A percentile compares a stretch with the other conserved stretches of the same genome.
These are phyloP conservation scores for Pichia deserticola DNA, from an alignment of 805 yeast species.

Conservation along the genomic window DNA sequence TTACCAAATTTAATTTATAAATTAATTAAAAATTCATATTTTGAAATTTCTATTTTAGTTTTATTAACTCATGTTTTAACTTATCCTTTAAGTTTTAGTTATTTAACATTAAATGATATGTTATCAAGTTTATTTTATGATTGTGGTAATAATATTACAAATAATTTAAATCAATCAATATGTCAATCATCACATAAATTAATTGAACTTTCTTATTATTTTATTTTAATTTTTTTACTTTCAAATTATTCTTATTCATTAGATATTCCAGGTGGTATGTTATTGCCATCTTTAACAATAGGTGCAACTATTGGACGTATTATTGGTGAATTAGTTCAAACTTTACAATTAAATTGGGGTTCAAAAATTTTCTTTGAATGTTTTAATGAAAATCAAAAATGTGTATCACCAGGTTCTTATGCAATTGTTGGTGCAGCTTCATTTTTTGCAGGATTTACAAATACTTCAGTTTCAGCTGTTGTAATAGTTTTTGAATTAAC, in stretches of 20 bases:
- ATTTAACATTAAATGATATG: conserved; percentile 48
- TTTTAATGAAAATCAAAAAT: conserved; percentile 33
- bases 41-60: conserved; percentile 20
- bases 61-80: conserved; percentile 45
- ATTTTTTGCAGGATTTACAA: conserved; percentile 71
- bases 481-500: conserved; percentile 78
- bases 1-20: not conserved
- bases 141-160: conserved; percentile 31
- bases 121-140: conserved; percentile 63
- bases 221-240: conserved; percentile 33
- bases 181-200: conserved; percentile 28
- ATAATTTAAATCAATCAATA: conserved; percentile 11
- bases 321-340: conserved; percentile 45
- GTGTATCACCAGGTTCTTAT: conserved; percentile 80
- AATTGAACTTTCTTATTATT: conserved; percentile 20
- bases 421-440: conserved; percentile 88
- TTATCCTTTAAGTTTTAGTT: conserved; percentile 41
- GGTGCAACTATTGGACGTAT: conserved; percentile 57
- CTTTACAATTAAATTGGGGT: conserved; percentile 35
- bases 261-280: conserved; percentile 59
- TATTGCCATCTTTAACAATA: conserved; percentile 55
- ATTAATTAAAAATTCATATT: not conserved
- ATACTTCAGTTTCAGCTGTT: conserved; percentile 72
- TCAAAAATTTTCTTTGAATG: conserved; percentile 34
- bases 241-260: conserved; percentile 65